Conservation (phyloP, 2,329 filamentous ascomycete species). For the Fusarium sp. region DNA sequence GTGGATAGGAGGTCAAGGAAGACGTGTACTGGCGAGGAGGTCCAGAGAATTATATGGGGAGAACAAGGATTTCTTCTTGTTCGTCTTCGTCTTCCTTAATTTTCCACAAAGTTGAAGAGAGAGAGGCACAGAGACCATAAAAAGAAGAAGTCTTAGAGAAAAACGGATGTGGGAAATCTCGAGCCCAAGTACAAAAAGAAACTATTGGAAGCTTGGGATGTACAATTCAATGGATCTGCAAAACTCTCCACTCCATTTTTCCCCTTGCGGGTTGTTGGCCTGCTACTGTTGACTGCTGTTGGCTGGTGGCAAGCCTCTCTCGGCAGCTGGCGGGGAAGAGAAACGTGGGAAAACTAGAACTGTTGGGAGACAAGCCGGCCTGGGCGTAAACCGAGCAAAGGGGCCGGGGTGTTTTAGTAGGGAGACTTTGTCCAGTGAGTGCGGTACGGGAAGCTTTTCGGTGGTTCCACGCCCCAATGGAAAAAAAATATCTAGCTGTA, state of each 20-base stretch:
- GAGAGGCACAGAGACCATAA: constrained; percentile 12
- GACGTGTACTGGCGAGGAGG: constrained; percentile 34
- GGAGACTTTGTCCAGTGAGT: constrained; percentile 13
- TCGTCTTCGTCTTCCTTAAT: constrained; percentile 29
- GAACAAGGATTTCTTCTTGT: constrained; percentile 30
- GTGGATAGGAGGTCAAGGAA: constrained; percentile 32
- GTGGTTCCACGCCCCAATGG: constrained; percentile 44
- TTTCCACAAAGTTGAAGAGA: constrained; percentile 14
- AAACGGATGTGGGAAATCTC: constrained; percentile 41
- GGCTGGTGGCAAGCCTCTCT: constrained; percentile 47
- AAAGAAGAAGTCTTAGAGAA: constrained; percentile 19
- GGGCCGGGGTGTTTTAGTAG: constrained; percentile 14
- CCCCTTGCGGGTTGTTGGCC: constrained; percentile 44
- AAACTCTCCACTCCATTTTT: constrained; percentile 35
- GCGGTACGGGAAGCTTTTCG: not conserved
- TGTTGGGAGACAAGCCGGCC: constrained; percentile 49
- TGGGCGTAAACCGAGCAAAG: constrained; percentile 41
- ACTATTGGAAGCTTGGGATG: constrained; percentile 37
- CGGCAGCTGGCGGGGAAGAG: constrained; percentile 47
- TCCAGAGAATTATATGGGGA: constrained; percentile 36
- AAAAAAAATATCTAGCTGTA: constrained; percentile 31
- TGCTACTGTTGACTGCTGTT: constrained; percentile 43
- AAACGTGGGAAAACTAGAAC: constrained; percentile 48
- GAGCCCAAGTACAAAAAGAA: constrained; percentile 44
- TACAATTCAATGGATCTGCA: constrained; percentile 44